Evolutionary conservation across 2,329 filamentous ascomycete genomes (phyloP), one percentile per base, ranked within the genome.

Genomic region (Aaosphaeria pasadenensis): DNA sequence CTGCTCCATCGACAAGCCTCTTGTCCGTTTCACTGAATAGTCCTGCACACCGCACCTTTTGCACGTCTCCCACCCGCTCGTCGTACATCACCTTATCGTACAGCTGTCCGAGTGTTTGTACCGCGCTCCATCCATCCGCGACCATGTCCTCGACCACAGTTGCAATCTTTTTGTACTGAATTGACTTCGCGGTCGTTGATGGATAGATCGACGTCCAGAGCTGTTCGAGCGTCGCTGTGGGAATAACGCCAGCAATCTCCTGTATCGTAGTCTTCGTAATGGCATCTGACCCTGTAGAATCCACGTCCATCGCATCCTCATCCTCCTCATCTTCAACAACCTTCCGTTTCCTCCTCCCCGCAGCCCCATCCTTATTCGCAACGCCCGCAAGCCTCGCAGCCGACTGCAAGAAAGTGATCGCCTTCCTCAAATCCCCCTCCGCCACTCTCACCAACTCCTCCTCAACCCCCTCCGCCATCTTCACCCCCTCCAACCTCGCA

Each of bases 21-120:
- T 97, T 97, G 67, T 99, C 94, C 30, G 92, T 80, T 70, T 97
- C 91, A 1, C 91, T 96, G 66, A 99, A 99, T 4, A 92, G 78
- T 53, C 89, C 78, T 42, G 92, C 86, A 50, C 99, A 92, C 68
- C 86, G 86, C 66, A 92, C 95, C 75, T 99, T 99, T 64, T 95
- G 88, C 9, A 83, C 72, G 63, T 96, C 90, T 0, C 84, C 83
- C 28, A 96, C 86, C 6, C 85, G 80, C 69, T 97, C 94, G 63
- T 96, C 90, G 64, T 83, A 89, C 30, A 96, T 81, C 35, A 97
- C 75, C 29, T 81, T 77, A 70, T 94, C 87, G 64, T 96, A 97
- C 39, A 96, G 76, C 79, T 96, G 91, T 13, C 81, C 76, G 35
- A 97, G 80, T 29, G 96, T 83, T 71, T 97, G 94, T 5, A 86